phyloP scores from a whole-genome alignment of 495 filamentous ascomycete genomes.

The Aspergillus cristatus region DNA sequence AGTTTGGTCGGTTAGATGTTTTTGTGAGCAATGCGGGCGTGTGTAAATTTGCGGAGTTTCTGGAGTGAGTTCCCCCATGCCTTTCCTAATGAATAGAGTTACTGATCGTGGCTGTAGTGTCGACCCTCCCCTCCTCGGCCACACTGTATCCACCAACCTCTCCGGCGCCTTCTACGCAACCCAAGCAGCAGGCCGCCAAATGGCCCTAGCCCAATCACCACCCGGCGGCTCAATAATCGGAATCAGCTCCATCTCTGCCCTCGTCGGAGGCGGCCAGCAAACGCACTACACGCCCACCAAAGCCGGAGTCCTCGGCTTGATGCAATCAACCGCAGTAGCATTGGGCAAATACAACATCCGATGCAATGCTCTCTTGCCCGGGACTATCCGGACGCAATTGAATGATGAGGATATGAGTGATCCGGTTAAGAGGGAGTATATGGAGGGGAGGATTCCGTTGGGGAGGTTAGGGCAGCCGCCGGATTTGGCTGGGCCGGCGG shows the following conservation, averaged over 20 bases:
- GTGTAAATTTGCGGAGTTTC: constrained; percentile 74
- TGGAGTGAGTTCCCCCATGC: constrained; percentile 40
- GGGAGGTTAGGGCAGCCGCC: constrained; percentile 58
- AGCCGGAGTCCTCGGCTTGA: constrained; percentile 71
- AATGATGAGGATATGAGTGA: constrained; percentile 70
- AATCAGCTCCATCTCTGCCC: constrained; percentile 71
- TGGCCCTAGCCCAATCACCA: constrained; percentile 50
- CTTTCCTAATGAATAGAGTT: constrained; percentile 1
- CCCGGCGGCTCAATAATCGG: constrained; percentile 75
- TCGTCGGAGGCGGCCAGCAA: constrained; percentile 74
- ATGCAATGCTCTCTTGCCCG: constrained; percentile 80
- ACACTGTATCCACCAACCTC: constrained; percentile 69
- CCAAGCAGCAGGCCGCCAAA: constrained; percentile 74
- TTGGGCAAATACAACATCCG: constrained; percentile 67
- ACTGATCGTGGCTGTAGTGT: constrained; percentile 27
- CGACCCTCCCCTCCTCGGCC: constrained; percentile 48
- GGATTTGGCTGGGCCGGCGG: constrained; percentile 74
- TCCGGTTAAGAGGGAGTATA: constrained; percentile 65
- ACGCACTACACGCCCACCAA: constrained; percentile 90
- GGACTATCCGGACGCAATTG: constrained; percentile 77
- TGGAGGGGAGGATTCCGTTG: constrained; percentile 76
- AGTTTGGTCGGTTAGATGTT: constrained; percentile 59
- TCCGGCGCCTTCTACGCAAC: constrained; percentile 78
- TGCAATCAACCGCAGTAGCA: constrained; percentile 77
- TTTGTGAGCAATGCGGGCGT: constrained; percentile 86